phyloP scores from a whole-genome alignment of 305 asterid genomes.

The Solanum hybrid region DNA sequence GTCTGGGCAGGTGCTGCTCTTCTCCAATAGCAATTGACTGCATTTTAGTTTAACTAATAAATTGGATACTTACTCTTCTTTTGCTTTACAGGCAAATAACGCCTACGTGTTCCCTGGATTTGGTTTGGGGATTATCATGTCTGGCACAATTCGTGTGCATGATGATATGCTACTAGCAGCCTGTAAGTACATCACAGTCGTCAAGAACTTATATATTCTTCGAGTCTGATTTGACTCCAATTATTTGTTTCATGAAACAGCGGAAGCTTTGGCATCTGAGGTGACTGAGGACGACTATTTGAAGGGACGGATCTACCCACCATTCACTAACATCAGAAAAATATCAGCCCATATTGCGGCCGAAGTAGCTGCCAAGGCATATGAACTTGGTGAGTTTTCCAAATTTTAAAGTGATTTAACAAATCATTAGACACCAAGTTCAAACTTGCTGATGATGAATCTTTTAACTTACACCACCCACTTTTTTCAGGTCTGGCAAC shows the following conservation, averaged over 20 bases:
- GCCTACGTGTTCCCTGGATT: conserved; percentile 94
- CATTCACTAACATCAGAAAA: conserved; percentile 64
- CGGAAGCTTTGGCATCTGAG: conserved; percentile 75
- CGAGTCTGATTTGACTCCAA: not conserved
- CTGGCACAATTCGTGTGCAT: conserved; percentile 82
- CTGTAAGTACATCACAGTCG: conserved; percentile 39
- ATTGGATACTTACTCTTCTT: not conserved
- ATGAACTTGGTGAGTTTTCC: conserved; percentile 62
- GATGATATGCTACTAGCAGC: conserved; percentile 86
- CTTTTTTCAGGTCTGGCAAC: conserved; percentile 61
- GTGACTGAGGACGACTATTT: conserved; percentile 53
- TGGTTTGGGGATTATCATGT: conserved; percentile 89
- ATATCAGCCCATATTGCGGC: conserved; percentile 92
- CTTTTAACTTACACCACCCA: not conserved
- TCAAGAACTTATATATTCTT: not conserved
- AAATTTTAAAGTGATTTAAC: not conserved
- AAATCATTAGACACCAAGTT: not conserved
- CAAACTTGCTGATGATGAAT: not conserved
- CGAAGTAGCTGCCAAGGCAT: conserved; percentile 73
- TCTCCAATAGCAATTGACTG: not conserved
- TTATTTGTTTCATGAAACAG: conserved; percentile 26
- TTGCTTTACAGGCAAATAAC: conserved; percentile 58
- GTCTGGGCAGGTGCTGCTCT: conserved; percentile 74
- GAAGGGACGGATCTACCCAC: conserved; percentile 77
- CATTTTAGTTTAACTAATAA: not conserved